Evolutionary conservation across 345 rosid genomes (phyloP), one percentile per base, ranked within the genome.

Genomic region (Triadica sebifera): DNA sequence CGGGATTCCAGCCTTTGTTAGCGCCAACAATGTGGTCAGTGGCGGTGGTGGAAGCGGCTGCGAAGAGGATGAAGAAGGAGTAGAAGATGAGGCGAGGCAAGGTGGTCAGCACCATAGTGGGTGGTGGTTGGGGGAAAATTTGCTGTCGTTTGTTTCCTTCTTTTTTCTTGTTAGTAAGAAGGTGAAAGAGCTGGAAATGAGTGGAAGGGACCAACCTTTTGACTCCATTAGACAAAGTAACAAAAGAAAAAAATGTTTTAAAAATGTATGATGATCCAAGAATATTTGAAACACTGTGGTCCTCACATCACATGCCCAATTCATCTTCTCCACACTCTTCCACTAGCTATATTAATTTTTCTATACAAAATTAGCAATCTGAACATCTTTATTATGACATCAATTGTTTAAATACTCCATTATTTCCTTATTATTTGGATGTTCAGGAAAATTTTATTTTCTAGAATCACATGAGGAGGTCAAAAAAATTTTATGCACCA

Each of bases 21-120:
- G 92, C 92, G 10, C 96, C 96, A 11, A 85, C 93, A 59, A 89
- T 89, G 85, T 91, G 96, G 86, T 87, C 91, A 34, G 93, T 91
- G 63, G 91, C 90, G 67, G 84, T 13, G 74, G 77, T 68, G 53
- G 77, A 55, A 57, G 74, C 43, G 77, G 75, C 63, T 65, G 73
- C 52, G 82, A 80, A 3, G 71, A 81, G 53, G 73, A 83, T n/a
- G 78, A 67, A 63, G 70, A 79, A 46, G 57, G 74, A 1, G 67
- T 75, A 4, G 53, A 67, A 55, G 64, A 56, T 17, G 67, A 56
- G 20, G 24, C 53, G 55, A 19, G 80, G 19, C 12, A 81, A 55
- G 66, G 43, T 62, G 77, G 77, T 7, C 22, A 22, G 66, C 73
- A 37, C 65, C 77, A 74, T 74, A 8, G 73, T 38, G 13, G 43